phyloP scores from a whole-genome alignment of 2,329 filamentous ascomycete species.

The Epichloe elymi region DNA sequence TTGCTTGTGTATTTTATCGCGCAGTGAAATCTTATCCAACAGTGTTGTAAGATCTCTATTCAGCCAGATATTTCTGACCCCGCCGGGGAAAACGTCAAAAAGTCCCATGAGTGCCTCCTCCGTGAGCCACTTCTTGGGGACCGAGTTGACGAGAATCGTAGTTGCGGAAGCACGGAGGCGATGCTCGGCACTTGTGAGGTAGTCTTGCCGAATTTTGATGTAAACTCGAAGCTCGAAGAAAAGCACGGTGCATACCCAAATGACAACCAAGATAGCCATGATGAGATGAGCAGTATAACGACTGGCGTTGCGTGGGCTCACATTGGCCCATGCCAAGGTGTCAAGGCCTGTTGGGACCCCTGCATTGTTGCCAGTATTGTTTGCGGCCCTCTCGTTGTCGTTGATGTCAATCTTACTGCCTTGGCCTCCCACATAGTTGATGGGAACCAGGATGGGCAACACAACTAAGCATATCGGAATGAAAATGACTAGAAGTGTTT shows the following conservation, averaged over 20 bases:
- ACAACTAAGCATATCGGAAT: slow-evolving; percentile 66
- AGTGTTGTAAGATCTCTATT: slow-evolving; percentile 80
- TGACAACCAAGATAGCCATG: slow-evolving; percentile 61
- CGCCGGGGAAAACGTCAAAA: slow-evolving; percentile 93
- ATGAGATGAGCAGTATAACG: slow-evolving; percentile 78
- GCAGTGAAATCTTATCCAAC: slow-evolving; percentile 67
- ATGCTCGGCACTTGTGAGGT: slow-evolving; percentile 88
- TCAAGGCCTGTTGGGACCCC: slow-evolving; percentile 52
- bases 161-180: slow-evolving; percentile 87
- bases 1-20: slow-evolving; percentile 55
- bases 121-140: slow-evolving; percentile 82
- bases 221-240: slow-evolving; percentile 79
- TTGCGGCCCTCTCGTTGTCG: slow-evolving; percentile 17
- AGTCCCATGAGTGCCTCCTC: slow-evolving; percentile 68
- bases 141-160: slow-evolving; percentile 83
- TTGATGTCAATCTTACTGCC: slow-evolving; percentile 39
- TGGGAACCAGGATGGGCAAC: slow-evolving; percentile 70
- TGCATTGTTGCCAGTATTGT: slow-evolving; percentile 7
- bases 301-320: slow-evolving; percentile 48
- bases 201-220: slow-evolving; percentile 86
- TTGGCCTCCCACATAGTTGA: slow-evolving; percentile 65
- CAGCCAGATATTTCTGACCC: slow-evolving; percentile 91
- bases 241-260: slow-evolving; percentile 79
- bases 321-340: slow-evolving; percentile 76
- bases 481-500: slow-evolving; percentile 75